These are phyloP conservation scores for Fusarium sp. DNA, from an alignment of 2,329 filamentous ascomycete genomes.

Conservation along the genomic window DNA sequence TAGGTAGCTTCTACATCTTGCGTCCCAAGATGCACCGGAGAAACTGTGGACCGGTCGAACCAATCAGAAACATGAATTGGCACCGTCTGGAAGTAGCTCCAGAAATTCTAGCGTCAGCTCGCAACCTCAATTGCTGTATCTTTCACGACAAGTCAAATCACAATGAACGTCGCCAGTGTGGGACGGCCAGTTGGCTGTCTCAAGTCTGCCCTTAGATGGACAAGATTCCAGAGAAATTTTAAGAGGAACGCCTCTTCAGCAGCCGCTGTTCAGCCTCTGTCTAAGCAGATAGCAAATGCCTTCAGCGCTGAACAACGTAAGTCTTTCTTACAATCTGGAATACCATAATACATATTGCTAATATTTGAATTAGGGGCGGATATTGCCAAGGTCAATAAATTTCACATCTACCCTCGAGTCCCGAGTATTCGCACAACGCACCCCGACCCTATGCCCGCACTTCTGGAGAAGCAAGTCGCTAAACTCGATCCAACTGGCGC, in stretches of 20 bases:
- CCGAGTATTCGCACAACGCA: conserved; percentile 65
- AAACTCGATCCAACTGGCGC: conserved; percentile 86
- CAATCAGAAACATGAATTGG: conserved; percentile 51
- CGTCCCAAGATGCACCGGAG: conserved; percentile 39
- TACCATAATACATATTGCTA: conserved; percentile 9
- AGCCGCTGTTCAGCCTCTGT: conserved; percentile 30
- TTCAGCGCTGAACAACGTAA: conserved; percentile 52
- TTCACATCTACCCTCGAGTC: conserved; percentile 66
- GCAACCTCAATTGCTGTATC: conserved; percentile 34
- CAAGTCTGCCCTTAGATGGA: conserved; percentile 71
- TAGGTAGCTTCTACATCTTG: conserved; percentile 5
- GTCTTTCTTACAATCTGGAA: conserved; percentile 13
- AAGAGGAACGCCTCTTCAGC: conserved; percentile 62
- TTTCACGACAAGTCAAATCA: conserved; percentile 42
- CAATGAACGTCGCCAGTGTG: conserved; percentile 70
- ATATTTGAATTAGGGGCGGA: conserved; percentile 47
- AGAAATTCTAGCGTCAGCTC: conserved; percentile 43
- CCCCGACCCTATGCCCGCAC: conserved; percentile 74
- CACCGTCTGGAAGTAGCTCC: conserved; percentile 26
- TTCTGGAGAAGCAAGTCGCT: conserved; percentile 76
- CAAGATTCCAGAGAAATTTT: conserved; percentile 60
- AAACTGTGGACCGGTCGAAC: conserved; percentile 49
- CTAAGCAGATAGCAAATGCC: conserved; percentile 33
- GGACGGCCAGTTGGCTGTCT: conserved; percentile 78
- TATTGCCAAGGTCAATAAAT: conserved; percentile 51